These are phyloP conservation scores for Podospora bellae-mahoneyi DNA, from an alignment of 495 filamentous ascomycete genomes.

Conservation along the genomic window DNA sequence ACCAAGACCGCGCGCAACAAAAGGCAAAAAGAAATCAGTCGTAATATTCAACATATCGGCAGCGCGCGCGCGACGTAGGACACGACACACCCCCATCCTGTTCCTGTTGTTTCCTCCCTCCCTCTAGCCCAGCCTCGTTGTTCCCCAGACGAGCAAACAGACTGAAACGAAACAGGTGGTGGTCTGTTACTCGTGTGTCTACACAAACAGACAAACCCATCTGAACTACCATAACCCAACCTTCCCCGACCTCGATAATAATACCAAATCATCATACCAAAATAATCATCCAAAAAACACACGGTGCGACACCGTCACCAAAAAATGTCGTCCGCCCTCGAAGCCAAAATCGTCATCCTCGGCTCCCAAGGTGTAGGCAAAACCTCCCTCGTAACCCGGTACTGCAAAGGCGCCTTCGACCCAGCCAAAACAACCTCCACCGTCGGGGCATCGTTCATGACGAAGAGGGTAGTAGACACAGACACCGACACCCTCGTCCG, in stretches of 20 bases:
- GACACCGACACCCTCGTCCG: slow-evolving; percentile 75
- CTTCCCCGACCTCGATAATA: neutral
- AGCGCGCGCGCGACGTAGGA: neutral
- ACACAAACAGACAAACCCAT: neutral
- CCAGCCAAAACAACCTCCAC: slow-evolving; percentile 70
- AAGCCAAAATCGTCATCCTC: slow-evolving; percentile 90
- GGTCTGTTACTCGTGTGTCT: neutral
- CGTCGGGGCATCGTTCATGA: slow-evolving; percentile 90
- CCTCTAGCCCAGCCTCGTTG: neutral
- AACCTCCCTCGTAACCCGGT: slow-evolving; percentile 85
- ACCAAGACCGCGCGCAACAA: neutral
- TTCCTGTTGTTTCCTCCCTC: neutral
- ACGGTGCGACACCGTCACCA: neutral
- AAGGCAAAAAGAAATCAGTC: neutral
- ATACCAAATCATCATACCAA: neutral
- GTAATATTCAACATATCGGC: neutral
- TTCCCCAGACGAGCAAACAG: neutral
- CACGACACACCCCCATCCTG: neutral
- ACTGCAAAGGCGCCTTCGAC: slow-evolving; percentile 74
- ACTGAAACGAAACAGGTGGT: neutral
- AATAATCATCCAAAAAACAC: neutral
- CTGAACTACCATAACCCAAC: neutral
- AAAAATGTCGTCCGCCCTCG: slow-evolving; percentile 60
- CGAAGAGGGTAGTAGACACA: slow-evolving; percentile 84
- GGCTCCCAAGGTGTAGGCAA: slow-evolving; percentile 94